Conservation (phyloP, 768 basidiomycete genomes). For the Ramaria sp. region DNA sequence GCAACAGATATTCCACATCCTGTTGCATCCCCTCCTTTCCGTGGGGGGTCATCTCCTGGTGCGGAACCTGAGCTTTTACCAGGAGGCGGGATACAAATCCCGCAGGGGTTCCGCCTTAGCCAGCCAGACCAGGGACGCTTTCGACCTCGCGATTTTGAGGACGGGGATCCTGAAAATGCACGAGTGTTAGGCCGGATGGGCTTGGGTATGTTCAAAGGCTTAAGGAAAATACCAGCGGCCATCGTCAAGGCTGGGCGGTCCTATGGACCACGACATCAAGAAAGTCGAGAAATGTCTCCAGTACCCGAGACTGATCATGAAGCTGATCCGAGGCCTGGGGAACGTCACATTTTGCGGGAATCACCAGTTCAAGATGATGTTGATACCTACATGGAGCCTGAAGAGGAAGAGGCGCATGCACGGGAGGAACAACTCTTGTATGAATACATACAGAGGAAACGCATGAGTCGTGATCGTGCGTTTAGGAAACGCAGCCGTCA, state of each 20-base stretch:
- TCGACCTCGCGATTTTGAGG: background rate
- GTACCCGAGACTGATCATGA: background rate
- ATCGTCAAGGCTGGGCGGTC: background rate
- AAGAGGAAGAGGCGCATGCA: background rate
- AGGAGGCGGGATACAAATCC: background rate
- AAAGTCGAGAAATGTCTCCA: background rate
- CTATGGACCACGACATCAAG: background rate
- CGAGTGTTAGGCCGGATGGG: background rate
- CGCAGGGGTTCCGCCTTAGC: background rate
- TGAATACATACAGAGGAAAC: background rate
- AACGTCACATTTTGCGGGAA: background rate
- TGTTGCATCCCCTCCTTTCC: background rate
- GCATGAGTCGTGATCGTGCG: background rate
- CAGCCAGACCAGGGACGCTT: background rate
- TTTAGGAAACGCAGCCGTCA: background rate
- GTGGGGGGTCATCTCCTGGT: background rate
- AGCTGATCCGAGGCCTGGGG: background rate
- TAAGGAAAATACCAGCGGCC: conserved; percentile 1
- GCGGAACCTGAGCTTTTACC: background rate
- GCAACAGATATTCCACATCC: background rate
- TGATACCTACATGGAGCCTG: background rate
- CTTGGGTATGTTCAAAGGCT: background rate
- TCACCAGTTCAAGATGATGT: background rate
- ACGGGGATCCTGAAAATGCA: background rate
- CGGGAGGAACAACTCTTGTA: background rate